Percentiles rank a stretch among this genome's conserved stretches.
phyloP scores from a whole-genome alignment of 768 basidiomycete species.

The Auriscalpium vulgare region DNA sequence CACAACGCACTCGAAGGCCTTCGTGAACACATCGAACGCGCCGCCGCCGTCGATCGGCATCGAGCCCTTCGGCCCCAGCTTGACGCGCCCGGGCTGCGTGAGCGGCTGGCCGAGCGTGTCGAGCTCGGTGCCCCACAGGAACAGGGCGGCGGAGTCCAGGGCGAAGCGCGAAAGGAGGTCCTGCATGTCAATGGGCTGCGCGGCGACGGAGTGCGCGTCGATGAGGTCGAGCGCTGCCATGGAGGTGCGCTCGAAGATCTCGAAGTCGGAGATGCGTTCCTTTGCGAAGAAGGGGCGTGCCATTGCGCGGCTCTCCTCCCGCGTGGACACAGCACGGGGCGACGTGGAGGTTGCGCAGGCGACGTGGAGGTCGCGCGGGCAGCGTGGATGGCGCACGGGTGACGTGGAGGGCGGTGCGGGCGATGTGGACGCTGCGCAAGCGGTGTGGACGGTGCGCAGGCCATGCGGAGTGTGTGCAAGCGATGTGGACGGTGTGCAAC shows the following conservation, averaged over 20 bases:
- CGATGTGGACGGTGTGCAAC: too few species aligned
- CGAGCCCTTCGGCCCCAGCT: constrained; percentile 13
- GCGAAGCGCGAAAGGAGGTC: constrained; percentile 41
- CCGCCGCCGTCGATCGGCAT: constrained; percentile 4
- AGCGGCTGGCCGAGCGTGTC: constrained; percentile 29
- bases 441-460: too few species aligned
- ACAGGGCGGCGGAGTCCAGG: constrained; percentile 46
- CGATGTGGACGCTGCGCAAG: too few species aligned
- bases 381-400: too few species aligned
- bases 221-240: constrained; percentile 17
- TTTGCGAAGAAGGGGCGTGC: constrained; percentile 30
- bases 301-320: constrained; percentile 20
- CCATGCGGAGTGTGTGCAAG: too few species aligned
- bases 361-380: too few species aligned
- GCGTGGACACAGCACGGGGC: constrained; percentile 17
- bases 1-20: constrained; percentile 9
- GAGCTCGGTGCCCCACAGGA: constrained; percentile 39
- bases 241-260: constrained; percentile 25
- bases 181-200: constrained; percentile 17
- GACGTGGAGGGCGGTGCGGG: too few species aligned
- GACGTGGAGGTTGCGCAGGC: too few species aligned
- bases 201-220: neutral
- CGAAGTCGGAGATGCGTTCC: constrained; percentile 28
- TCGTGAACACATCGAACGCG: constrained; percentile 11
- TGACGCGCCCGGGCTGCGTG: constrained; percentile 29